Evolutionary conservation across 345 rosid genomes (phyloP).

Genomic region (Dipteronia dyeriana): DNA sequence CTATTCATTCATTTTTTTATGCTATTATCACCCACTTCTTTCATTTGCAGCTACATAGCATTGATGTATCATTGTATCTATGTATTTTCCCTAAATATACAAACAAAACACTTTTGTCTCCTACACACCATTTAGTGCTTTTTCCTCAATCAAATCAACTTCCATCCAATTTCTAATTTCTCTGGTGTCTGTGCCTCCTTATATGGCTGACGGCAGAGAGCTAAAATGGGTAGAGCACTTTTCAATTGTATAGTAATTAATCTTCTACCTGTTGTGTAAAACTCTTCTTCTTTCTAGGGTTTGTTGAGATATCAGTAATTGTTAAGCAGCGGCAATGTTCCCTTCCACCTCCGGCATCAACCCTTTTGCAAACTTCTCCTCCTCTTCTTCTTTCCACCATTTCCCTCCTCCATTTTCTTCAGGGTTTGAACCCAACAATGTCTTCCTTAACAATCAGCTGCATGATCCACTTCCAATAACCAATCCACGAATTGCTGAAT

Average conservation of each 20-base stretch:
- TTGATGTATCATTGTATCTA: not conserved
- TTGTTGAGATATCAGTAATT: constrained; percentile 8
- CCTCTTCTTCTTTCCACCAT: constrained; percentile 26
- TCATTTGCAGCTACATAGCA: not conserved
- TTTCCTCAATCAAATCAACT: not conserved
- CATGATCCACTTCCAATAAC: constrained; percentile 23
- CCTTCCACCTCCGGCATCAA: constrained; percentile 19
- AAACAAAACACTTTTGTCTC: not conserved
- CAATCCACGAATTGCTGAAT: constrained; percentile 16
- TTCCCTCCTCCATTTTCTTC: constrained; percentile 11
- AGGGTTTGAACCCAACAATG: constrained; percentile 12
- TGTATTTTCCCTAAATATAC: constrained; percentile 1
- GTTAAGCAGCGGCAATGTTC: constrained; percentile 26
- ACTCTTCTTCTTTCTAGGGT: constrained; percentile 7
- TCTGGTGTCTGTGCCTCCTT: not conserved
- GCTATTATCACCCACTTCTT: not conserved
- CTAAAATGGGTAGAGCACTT: not conserved
- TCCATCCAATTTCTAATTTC: not conserved
- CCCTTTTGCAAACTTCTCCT: constrained; percentile 14
- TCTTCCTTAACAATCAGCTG: constrained; percentile 19
- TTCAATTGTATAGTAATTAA: not conserved
- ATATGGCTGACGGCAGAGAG: not conserved
- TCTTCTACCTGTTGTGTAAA: not conserved
- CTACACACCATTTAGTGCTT: not conserved
- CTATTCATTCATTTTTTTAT: not conserved